Conservation (phyloP, 2,329 filamentous ascomycete species). For the Ceratocystis diversiconidia region DNA sequence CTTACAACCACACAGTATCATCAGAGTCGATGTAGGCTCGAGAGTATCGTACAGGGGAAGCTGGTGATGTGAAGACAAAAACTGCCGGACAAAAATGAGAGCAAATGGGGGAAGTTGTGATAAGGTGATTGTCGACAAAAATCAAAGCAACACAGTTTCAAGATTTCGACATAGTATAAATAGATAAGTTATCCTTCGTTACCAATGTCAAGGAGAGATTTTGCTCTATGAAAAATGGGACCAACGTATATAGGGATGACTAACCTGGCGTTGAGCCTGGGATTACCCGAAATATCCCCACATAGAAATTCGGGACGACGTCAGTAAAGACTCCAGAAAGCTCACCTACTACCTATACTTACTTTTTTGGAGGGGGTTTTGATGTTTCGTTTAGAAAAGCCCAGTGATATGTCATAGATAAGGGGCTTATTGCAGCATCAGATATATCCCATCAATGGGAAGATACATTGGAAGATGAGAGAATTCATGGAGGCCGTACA, state of each 20-base stretch:
- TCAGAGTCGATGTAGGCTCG: background rate
- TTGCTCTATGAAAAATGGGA: background rate
- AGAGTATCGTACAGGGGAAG: background rate
- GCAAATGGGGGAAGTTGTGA: background rate
- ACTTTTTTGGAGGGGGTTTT: background rate
- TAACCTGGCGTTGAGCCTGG: background rate
- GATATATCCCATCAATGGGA: background rate
- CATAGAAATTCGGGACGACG: background rate
- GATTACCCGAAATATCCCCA: background rate
- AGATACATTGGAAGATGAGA: constrained; percentile 45
- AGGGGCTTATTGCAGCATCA: background rate
- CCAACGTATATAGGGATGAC: background rate
- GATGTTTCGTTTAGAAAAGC: background rate
- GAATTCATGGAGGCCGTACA: constrained; percentile 97
- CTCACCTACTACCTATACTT: background rate
- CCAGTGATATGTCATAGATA: background rate
- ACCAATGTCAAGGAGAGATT: too few relatives aligned
- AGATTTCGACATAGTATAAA: background rate
- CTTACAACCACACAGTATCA: background rate
- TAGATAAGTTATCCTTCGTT: background rate
- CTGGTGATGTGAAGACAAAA: background rate
- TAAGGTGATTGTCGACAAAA: background rate
- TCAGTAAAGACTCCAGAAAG: background rate
- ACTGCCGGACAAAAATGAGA: background rate
- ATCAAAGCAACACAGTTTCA: background rate